Base-by-base conservation (phyloP, 306 rosid species). In the Heteromeles arbutifolia region DNA sequence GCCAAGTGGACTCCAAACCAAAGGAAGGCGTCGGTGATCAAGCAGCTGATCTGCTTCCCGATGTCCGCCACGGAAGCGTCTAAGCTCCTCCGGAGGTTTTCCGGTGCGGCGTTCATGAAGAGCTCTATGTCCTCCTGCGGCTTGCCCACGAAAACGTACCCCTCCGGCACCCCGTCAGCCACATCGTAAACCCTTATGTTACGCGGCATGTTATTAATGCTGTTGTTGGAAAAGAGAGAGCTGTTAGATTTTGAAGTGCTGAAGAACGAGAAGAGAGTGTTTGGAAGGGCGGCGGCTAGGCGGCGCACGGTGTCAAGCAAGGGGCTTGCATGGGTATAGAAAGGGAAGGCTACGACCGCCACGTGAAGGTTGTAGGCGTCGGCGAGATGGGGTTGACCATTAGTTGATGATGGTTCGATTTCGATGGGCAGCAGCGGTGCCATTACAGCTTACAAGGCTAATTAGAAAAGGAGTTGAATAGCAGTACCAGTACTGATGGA, bases 21-120 rank as follows among this genome's bases (percentile, higher is more conserved):
- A 31, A 79, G 69, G 74, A 79, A 74, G 11, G 83, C 78, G 43
- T 79, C 83, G 15, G 75, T 79, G 41, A 79, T 53, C 75, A 79
- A 66, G 44, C 83, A 79, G 24, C 65, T 74, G 12, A 79, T 29
- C 9, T 44, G 70, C 56, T 29, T 74, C 45, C 83, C 79, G 15
- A 61, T n/a, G 56, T 67, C 75, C 4, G 19, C 79, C 5, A 32
- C 79, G 8, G 79, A 44, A 37, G 18, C 79, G 19, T 67, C 52
- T 18, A 80, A 17, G 22, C 70, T n/a, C 56, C 15, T 48, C n/a
- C 22, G 28, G 34, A 80, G 68, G 58, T 71, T 74, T 56, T 74
- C 37, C 18, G 75, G 79, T 0, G 83, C 79, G 2, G 75, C 75
- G 21, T 74, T 67, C 45, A 80, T 45, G 70, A 74, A 80, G 43